Evolutionary conservation across 192 early-diverging fungal species (phyloP).

Genomic region (Paraglomus brasilianum): DNA sequence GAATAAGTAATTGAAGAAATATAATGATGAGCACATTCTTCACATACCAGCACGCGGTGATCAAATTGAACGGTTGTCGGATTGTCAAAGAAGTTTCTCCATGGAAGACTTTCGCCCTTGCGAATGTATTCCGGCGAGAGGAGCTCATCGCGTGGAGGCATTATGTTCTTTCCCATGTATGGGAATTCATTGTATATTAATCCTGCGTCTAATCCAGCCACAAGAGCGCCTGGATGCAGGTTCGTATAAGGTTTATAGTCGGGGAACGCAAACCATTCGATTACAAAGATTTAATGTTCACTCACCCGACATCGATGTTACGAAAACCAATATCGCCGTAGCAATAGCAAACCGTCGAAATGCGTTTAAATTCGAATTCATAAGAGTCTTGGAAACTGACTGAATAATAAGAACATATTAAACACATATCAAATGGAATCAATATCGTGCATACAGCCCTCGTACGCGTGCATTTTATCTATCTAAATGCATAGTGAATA

Average conservation of each 20-base stretch:
- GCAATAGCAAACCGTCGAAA: slow-evolving; percentile 64
- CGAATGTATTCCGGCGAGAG: slow-evolving; percentile 51
- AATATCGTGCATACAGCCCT: neutral
- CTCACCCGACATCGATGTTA: slow-evolving; percentile 82
- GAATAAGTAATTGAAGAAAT: neutral
- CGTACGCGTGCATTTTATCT: too few species aligned
- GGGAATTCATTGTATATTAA: slow-evolving; percentile 98
- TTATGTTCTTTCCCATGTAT: slow-evolving; percentile 82
- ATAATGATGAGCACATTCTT: neutral
- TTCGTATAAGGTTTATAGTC: too few species aligned
- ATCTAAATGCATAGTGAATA: neutral
- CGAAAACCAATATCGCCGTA: slow-evolving; percentile 69
- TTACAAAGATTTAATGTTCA: neutral
- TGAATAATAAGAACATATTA: slow-evolving; percentile 18
- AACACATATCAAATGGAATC: neutral
- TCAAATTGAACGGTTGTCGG: slow-evolving; percentile 93
- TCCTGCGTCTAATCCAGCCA: slow-evolving; percentile 96
- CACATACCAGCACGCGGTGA: slow-evolving; percentile 81
- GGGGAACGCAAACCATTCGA: too few species aligned
- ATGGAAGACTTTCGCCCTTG: slow-evolving; percentile 52
- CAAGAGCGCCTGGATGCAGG: slow-evolving; percentile 59
- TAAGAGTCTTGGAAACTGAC: slow-evolving; percentile 41
- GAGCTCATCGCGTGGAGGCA: slow-evolving; percentile 73
- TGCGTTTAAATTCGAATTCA: slow-evolving; percentile 58
- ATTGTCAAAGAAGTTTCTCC: slow-evolving; percentile 92